These are phyloP conservation scores for Pharnaceum exiguum DNA, from an alignment of 148 eudicot genomes.

Conservation along the genomic window DNA sequence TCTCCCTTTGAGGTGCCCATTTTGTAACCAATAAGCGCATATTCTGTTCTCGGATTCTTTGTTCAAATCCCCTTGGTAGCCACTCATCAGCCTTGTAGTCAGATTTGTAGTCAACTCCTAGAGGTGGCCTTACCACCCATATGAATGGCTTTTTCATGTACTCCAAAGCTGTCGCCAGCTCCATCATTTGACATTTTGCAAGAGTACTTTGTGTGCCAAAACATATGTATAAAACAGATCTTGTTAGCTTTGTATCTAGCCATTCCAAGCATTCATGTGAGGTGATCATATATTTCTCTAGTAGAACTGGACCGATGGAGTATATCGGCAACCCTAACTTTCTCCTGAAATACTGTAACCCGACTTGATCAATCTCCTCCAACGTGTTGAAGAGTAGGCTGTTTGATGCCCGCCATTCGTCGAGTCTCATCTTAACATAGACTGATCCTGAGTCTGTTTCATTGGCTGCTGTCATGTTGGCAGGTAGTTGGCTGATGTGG, in stretches of 20 bases:
- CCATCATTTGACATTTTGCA: constrained; percentile 44
- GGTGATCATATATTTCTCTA: not conserved
- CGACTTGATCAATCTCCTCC: constrained; percentile 38
- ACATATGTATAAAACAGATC: constrained; percentile 46
- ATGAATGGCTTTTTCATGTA: constrained; percentile 32
- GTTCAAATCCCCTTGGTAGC: constrained; percentile 41
- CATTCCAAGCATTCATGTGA: constrained; percentile 23
- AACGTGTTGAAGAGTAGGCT: constrained; percentile 43
- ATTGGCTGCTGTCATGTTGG: constrained; percentile 20
- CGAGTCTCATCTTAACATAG: constrained; percentile 21
- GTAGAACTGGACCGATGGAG: constrained; percentile 45
- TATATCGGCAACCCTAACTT: constrained; percentile 33
- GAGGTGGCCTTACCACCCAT: constrained; percentile 69
- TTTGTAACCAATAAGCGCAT: constrained; percentile 33
- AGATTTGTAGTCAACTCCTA: constrained; percentile 30
- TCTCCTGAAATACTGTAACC: constrained; percentile 40
- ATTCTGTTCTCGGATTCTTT: constrained; percentile 13
- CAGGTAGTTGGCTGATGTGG: constrained; percentile 34
- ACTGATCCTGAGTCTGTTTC: constrained; percentile 29
- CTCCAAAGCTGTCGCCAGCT: constrained; percentile 45
- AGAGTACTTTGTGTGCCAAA: constrained; percentile 54
- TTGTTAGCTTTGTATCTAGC: constrained; percentile 36
- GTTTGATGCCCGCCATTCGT: constrained; percentile 28
- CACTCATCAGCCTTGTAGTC: constrained; percentile 34
- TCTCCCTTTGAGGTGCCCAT: constrained; percentile 64